Percentiles rank a stretch among this genome's conserved stretches.
phyloP scores from a whole-genome alignment of 768 basidiomycete species.

The Psilocybe cubensis region DNA sequence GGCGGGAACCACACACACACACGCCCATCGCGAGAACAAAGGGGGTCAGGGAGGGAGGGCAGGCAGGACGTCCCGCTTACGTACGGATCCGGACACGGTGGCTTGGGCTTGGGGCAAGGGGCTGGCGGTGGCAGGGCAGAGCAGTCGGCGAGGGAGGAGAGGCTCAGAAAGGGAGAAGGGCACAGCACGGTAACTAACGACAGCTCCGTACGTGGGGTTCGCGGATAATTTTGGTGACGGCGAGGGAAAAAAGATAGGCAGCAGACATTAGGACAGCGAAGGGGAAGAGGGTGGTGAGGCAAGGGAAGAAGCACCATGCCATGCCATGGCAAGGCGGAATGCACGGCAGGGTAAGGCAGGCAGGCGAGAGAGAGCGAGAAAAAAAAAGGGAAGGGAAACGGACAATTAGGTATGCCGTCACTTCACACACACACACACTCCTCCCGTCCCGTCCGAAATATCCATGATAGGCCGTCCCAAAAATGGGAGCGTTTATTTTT shows the following conservation, averaged over 20 bases:
- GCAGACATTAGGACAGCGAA: neutral
- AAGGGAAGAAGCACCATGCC: neutral
- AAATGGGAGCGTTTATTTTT: neutral
- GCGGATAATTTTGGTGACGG: neutral
- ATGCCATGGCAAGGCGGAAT: neutral
- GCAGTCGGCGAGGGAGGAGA: neutral
- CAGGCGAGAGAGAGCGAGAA: neutral
- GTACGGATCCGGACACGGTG: slow-evolving; percentile 16
- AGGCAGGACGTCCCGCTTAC: slow-evolving; percentile 6
- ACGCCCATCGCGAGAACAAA: slow-evolving; percentile 16
- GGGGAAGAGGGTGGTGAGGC: neutral
- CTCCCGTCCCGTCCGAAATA: slow-evolving; percentile 1
- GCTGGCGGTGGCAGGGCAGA: neutral
- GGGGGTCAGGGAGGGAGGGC: neutral
- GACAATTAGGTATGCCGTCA: slow-evolving; percentile 19
- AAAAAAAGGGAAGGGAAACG: neutral
- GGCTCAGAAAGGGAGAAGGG: too few species aligned
- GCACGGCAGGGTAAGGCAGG: neutral
- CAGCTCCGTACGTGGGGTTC: neutral
- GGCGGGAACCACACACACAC: neutral
- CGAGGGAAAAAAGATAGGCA: neutral
- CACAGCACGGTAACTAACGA: neutral
- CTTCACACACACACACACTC: too few species aligned
- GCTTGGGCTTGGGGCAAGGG: too few species aligned
- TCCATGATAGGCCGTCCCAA: neutral